Conservation (phyloP, 176 grass and related monocot genomes). For the Canna indica region DNA sequence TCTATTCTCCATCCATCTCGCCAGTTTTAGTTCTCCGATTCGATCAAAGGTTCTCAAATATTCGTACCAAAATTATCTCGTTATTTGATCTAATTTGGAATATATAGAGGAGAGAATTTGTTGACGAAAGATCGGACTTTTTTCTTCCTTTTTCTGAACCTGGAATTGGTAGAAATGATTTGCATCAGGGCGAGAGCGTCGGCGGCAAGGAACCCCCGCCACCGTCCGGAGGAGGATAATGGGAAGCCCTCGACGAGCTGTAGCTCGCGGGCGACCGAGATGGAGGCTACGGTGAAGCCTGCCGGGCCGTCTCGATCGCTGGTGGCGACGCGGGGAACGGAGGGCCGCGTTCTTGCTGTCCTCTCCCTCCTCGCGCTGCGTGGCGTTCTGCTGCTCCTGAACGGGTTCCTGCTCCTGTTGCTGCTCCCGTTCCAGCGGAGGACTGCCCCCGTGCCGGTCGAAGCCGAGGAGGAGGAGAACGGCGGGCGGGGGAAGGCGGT, state of each 20-base stretch:
- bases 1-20: too few relatives aligned
- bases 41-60: too few relatives aligned
- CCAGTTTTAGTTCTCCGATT: too few relatives aligned
- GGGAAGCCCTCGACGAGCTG: neutral
- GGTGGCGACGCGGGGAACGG: neutral
- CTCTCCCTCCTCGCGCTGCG: slow-evolving; percentile 3
- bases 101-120: too few relatives aligned
- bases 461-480: neutral
- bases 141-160: too few relatives aligned
- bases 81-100: too few relatives aligned
- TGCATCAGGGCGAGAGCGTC: too few relatives aligned
- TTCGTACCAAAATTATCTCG: too few relatives aligned
- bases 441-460: neutral
- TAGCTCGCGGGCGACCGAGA: neutral
- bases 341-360: neutral
- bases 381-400: slow-evolving; percentile 2
- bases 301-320: neutral
- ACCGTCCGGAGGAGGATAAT: neutral
- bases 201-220: too few relatives aligned
- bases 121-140: too few relatives aligned
- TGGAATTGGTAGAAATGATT: too few relatives aligned
- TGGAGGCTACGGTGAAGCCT: neutral
- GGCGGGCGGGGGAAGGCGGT: neutral
- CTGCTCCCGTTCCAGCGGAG: slow-evolving; percentile 6
- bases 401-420: neutral